phyloP scores from a whole-genome alignment of 2,329 filamentous ascomycete genomes.

The Colletotrichum noveboracense region DNA sequence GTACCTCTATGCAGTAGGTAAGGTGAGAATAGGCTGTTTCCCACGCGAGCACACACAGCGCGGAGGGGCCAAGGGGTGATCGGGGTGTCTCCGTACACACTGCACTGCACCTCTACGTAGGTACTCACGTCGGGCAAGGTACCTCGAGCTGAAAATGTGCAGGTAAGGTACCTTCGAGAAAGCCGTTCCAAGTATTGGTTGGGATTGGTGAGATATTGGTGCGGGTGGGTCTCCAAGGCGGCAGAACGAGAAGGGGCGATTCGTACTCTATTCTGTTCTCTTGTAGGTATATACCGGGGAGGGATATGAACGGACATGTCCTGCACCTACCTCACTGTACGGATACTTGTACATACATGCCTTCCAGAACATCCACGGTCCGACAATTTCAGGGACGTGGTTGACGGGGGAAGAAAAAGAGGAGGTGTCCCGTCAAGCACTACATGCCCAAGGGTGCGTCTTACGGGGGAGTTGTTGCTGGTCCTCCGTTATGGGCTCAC shows the following conservation, averaged over 20 bases:
- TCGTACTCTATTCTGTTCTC: background rate
- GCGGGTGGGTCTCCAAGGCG: slow-evolving; percentile 9
- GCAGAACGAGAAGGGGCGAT: background rate
- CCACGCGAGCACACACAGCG: slow-evolving; percentile 17
- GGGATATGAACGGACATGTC: background rate
- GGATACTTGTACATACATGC: background rate
- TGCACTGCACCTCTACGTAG: background rate
- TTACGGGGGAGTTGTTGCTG: background rate
- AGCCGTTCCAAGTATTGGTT: background rate
- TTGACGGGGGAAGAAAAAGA: background rate
- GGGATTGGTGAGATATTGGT: slow-evolving; percentile 17
- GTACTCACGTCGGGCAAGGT: background rate
- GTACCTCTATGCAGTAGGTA: background rate
- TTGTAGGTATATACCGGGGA: background rate
- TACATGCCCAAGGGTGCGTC: background rate
- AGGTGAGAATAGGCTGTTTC: slow-evolving; percentile 14
- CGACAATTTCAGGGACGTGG: background rate
- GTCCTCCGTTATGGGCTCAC: background rate
- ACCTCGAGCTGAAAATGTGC: background rate
- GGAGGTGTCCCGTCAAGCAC: background rate
- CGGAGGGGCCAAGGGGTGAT: slow-evolving; percentile 14
- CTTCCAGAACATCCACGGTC: background rate
- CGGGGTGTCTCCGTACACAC: background rate
- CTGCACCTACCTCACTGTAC: background rate
- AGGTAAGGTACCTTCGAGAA: background rate